Conservation (phyloP, 2,329 filamentous ascomycete genomes). For the Penicillium sp. region DNA sequence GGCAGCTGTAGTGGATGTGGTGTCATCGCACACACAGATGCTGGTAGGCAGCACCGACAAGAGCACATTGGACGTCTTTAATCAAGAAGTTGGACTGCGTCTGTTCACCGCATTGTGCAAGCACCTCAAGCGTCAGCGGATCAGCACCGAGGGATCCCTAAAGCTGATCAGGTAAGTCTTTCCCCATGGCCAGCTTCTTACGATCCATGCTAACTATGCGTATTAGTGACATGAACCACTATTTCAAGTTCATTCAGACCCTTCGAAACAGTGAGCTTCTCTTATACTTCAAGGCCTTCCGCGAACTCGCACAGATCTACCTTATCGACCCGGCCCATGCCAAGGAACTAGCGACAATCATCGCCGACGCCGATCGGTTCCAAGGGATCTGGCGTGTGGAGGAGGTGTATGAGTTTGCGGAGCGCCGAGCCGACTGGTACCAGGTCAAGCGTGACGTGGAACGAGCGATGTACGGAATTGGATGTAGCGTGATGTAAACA, state of each 20-base stretch:
- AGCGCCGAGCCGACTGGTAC: slow-evolving; percentile 93
- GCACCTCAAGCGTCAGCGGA: slow-evolving; percentile 91
- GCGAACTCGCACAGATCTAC: slow-evolving; percentile 93
- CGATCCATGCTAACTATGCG: neutral
- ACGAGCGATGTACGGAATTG: slow-evolving; percentile 94
- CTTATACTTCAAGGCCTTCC: slow-evolving; percentile 86
- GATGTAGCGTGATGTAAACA: slow-evolving; percentile 77
- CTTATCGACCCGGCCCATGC: slow-evolving; percentile 83
- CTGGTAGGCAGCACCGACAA: slow-evolving; percentile 94
- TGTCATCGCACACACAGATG: slow-evolving; percentile 88
- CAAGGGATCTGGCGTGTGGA: slow-evolving; percentile 90
- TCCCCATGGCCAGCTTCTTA: neutral
- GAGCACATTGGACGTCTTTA: slow-evolving; percentile 97
- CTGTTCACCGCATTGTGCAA: slow-evolving; percentile 93
- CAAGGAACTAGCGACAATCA: slow-evolving; percentile 92
- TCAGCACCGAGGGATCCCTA: slow-evolving; percentile 85
- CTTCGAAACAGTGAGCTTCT: slow-evolving; percentile 81
- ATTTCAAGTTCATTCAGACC: slow-evolving; percentile 79
- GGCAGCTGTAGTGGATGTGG: slow-evolving; percentile 75
- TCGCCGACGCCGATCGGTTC: slow-evolving; percentile 88
- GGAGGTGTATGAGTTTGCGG: slow-evolving; percentile 96
- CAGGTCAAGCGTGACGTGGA: slow-evolving; percentile 85
- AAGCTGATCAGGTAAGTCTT: slow-evolving; percentile 71
- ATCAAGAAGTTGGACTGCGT: slow-evolving; percentile 91
- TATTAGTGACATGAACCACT: slow-evolving; percentile 85